Evolutionary conservation across 75 land plant species (phyloP), one percentile per base, ranked within the genome.

Genomic region (Picea sitchensis): DNA sequence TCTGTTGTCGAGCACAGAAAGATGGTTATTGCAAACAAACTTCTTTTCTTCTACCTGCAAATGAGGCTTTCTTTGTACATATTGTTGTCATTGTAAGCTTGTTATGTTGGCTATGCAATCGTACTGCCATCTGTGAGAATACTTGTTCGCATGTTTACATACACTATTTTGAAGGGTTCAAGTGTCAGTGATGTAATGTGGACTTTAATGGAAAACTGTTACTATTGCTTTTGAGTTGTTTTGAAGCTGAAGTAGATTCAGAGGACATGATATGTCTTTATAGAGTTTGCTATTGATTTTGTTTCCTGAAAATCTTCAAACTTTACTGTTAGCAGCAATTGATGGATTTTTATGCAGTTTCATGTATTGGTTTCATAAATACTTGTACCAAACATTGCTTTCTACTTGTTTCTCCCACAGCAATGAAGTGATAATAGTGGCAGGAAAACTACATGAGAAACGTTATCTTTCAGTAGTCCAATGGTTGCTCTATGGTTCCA

Each of bases 51-150:
- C 5, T 20, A 67, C 71, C 71, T 15, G 36, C 41, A 32, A 5
- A 32, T 67, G 71, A 34, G 71, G 71, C 11, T 67, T 5, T 32
- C 20, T 67, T 44, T 71, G 73, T 71, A 41, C n/a, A 71, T 71
- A 69, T 69, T 69, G 18, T 71, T 44, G 54, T n/a, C 44, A 44
- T 8, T 71, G 11, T 12, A 71, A 71, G n/a, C 1, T 9, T 51
- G 56, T 44, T n/a, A 17, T 20, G 47, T 38, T 20, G 12, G 23
- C 3, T 71, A 6, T 20, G n/a, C 54, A 18, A 34, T 18, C n/a
- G 54, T n/a, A 71, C 73, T 20, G 20, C 0, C 5, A 41, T 71
- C 18, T 23, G 36, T 71, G 73, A 21, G 54, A 71, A 71, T 51
- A 71, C 44, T 44, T 71, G 54, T 71, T 68, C 3, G 13, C 54